Base-by-base conservation (phyloP, 1,284 basidiomycete genomes). In the Sphagnurus paluster region DNA sequence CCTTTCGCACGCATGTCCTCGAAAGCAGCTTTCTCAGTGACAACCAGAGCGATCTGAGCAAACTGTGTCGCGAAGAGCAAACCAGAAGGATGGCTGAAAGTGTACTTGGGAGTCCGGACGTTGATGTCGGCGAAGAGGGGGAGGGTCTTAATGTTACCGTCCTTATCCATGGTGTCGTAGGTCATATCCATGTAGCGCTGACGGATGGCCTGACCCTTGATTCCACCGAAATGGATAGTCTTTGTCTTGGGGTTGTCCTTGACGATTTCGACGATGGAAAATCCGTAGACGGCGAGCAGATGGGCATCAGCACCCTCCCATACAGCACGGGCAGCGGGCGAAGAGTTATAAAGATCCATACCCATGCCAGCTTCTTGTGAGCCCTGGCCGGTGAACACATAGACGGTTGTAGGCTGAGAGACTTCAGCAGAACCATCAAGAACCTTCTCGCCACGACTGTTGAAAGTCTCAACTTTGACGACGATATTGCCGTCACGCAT, bases 171-270 rank as follows among this genome's bases (percentile, higher is more conserved):
- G 1, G 93, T 87, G 64, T 98, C 95, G 74, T 98, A 98, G 8
- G 90, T 89, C 89, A 99, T 97, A 59, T 95, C 92, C 93, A 98
- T 98, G 75, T 98, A 99, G 32, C 97, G 87, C 64, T 96, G 90
- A 41, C 96, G 91, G 57, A 98, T 98, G 4, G 88, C 93, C 66
- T 98, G 94, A 35, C 96, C 96, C 70, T 97, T 98, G 71, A 98
- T 90, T 69, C 96, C 96, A 76, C 97, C 97, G 59, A 99, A 99
- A 71, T 99, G 96, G 57, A 99, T 89, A 0, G 94, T 98, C 77
- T 98, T 93, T 67, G 91, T 85, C 77, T 94, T 96, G 30, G 94
- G 93, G 66, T 97, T 97, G 67, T 94, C 90, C 72, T 95, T 95
- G 68, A 98, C 94, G 60, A 99, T 98, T 64, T 99, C 94, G 63